A percentile compares a stretch with the other conserved stretches of the same genome.
Evolutionary conservation across 768 basidiomycete genomes (phyloP).

Genomic region (Cyathus striatus): DNA sequence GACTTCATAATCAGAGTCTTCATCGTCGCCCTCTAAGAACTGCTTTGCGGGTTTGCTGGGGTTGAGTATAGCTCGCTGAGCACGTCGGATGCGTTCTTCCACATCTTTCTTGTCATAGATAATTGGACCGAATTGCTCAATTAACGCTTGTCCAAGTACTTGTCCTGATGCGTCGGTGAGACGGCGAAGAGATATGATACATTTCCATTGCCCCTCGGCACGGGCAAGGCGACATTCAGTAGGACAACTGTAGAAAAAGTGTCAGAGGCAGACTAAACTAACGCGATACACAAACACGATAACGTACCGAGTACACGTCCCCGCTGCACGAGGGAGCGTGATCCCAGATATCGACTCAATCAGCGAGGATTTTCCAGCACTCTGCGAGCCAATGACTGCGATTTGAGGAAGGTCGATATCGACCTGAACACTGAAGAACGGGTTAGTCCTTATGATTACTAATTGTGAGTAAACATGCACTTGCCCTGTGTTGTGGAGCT

Average conservation of each 20-base stretch:
- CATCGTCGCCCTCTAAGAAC: slow-evolving; percentile 29
- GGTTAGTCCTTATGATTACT: slow-evolving; percentile 55
- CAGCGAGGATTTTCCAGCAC: no score
- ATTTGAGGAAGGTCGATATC: no score
- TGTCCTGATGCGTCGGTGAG: slow-evolving; percentile 26
- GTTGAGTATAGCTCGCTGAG: slow-evolving; percentile 57
- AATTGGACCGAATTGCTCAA: slow-evolving; percentile 31
- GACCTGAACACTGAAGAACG: slow-evolving; percentile 61
- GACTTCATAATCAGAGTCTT: slow-evolving; percentile 15
- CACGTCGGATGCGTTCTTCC: slow-evolving; percentile 55
- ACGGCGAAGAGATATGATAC: slow-evolving; percentile 35
- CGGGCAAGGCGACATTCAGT: slow-evolving; percentile 43
- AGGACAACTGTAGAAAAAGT: slow-evolving; percentile 31
- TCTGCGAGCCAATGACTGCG: slow-evolving; percentile 61
- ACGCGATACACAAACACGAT: not conserved
- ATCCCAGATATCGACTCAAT: no score
- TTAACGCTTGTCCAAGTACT: slow-evolving; percentile 21
- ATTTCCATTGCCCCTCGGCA: slow-evolving; percentile 34
- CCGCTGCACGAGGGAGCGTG: slow-evolving; percentile 54
- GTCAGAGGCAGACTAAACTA: not conserved
- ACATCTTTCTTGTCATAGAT: slow-evolving; percentile 44
- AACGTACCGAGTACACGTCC: slow-evolving; percentile 58
- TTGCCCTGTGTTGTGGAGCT: slow-evolving; percentile 58
- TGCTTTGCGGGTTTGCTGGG: slow-evolving; percentile 23
- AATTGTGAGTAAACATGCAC: slow-evolving; percentile 48